phyloP scores from a whole-genome alignment of 106 monocot species.

The Gastrodia elata region DNA sequence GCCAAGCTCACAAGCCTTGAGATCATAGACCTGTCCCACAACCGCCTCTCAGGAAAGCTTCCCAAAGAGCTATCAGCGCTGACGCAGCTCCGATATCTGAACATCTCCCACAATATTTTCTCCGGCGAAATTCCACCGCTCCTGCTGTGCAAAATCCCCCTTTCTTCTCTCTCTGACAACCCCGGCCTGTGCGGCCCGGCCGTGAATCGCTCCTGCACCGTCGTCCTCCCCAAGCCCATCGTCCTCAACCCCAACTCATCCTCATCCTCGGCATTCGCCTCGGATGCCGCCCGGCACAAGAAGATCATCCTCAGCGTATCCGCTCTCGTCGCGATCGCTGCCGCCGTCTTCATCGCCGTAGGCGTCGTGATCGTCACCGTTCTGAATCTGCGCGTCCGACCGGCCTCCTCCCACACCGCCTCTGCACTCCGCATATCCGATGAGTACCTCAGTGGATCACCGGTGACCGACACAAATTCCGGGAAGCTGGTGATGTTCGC shows the following conservation, averaged over 20 bases:
- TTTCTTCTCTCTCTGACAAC: conserved; percentile 62
- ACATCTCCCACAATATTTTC: conserved; percentile 73
- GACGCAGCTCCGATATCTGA: conserved; percentile 46
- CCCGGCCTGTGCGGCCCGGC: conserved; percentile 65
- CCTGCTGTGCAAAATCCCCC: conserved; percentile 58
- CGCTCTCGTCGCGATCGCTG: conserved; percentile 74
- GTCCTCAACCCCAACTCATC: conserved; percentile 86
- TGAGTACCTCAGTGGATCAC: conserved; percentile 51
- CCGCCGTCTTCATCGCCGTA: conserved; percentile 51
- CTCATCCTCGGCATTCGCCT: conserved; percentile 20
- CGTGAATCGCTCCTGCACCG: conserved; percentile 52
- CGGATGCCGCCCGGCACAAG: conserved; percentile 34
- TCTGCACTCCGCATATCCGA: conserved; percentile 38
- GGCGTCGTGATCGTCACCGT: conserved; percentile 68
- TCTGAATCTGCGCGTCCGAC: conserved; percentile 45
- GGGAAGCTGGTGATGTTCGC: conserved; percentile 86
- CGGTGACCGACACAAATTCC: conserved; percentile 47
- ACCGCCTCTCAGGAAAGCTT: conserved; percentile 48
- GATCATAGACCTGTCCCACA: conserved; percentile 56
- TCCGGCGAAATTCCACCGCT: conserved; percentile 66
- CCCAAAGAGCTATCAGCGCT: conserved; percentile 70
- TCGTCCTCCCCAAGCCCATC: conserved; percentile 81
- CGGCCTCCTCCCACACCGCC: conserved; percentile 26
- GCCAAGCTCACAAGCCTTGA: conserved; percentile 58
- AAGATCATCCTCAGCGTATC: conserved; percentile 87